Percentiles rank a stretch among this genome's conserved stretches.
phyloP scores from a whole-genome alignment of 148 eudicot species.

The Heliosperma pusillum region DNA sequence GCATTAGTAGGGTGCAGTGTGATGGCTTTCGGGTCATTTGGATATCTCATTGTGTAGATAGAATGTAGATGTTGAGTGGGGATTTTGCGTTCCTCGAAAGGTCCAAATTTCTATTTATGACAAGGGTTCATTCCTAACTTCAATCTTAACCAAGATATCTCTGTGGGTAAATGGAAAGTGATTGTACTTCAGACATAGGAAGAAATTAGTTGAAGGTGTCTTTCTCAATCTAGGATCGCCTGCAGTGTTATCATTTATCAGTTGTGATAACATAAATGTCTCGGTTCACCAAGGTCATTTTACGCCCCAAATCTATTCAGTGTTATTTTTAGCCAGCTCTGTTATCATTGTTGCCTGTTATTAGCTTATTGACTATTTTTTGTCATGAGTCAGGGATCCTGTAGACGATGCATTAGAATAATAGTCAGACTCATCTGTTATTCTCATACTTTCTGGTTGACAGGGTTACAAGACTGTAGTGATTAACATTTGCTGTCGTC shows the following conservation, averaged over 20 bases:
- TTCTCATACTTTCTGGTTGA: constrained; percentile 11
- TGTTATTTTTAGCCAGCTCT: not conserved
- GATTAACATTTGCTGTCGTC: not conserved
- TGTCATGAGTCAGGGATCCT: not conserved
- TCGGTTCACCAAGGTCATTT: not conserved
- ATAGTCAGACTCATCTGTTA: not conserved
- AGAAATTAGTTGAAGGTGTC: not conserved
- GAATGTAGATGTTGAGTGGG: not conserved
- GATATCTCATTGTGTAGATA: not conserved
- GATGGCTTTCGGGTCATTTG: not conserved
- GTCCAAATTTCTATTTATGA: not conserved
- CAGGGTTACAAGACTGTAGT: not conserved
- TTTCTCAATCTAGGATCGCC: not conserved
- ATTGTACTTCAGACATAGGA: not conserved
- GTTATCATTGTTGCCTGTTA: not conserved
- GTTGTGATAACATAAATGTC: not conserved
- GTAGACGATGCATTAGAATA: too few species aligned
- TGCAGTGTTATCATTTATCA: not conserved
- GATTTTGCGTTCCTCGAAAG: not conserved
- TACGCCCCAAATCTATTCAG: not conserved
- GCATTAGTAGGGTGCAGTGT: not conserved
- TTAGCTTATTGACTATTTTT: not conserved
- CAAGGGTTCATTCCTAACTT: too few species aligned
- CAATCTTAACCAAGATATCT: not conserved
- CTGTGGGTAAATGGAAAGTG: not conserved